phyloP scores from a whole-genome alignment of 2,329 filamentous ascomycete species.

The Ophiostoma angusticollis region DNA sequence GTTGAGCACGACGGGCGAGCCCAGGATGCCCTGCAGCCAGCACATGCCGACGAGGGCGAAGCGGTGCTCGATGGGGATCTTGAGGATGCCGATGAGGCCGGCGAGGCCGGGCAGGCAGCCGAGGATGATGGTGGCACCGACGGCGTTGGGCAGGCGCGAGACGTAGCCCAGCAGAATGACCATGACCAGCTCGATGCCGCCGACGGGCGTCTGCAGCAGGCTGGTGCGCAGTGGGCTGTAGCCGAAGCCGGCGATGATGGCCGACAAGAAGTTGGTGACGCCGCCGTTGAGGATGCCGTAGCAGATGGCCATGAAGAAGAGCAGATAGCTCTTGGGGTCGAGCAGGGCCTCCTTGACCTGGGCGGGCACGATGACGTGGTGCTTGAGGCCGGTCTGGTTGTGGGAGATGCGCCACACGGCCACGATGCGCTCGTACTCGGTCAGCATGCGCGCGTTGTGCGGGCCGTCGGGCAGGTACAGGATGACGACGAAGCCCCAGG shows the following conservation, averaged over 20 bases:
- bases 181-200: constrained; percentile 20
- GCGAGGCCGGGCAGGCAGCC: constrained; percentile 21
- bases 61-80: constrained; percentile 31
- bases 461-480: constrained; percentile 25
- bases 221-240: constrained; percentile 25
- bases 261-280: constrained; percentile 33
- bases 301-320: constrained; percentile 20
- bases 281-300: constrained; percentile 27
- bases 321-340: constrained; percentile 20
- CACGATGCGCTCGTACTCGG: constrained; percentile 24
- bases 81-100: constrained; percentile 36
- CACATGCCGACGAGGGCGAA: constrained; percentile 38
- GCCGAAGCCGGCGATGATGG: constrained; percentile 24
- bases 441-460: constrained; percentile 22
- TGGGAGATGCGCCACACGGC: constrained; percentile 26
- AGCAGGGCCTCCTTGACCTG: constrained; percentile 21
- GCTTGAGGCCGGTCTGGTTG: constrained; percentile 30
- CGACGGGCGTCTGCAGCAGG: constrained; percentile 29
- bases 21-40: constrained; percentile 38
- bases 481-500: constrained; percentile 9
- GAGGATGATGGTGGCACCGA: constrained; percentile 14
- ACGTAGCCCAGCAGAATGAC: constrained; percentile 27
- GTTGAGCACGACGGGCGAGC: constrained; percentile 35
- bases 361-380: constrained; percentile 21
- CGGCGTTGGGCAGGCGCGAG: constrained; percentile 30